Percentiles rank a stretch among this genome's conserved stretches.
Conservation (phyloP, 2,329 filamentous ascomycete genomes). For the Fusarium sp. region DNA sequence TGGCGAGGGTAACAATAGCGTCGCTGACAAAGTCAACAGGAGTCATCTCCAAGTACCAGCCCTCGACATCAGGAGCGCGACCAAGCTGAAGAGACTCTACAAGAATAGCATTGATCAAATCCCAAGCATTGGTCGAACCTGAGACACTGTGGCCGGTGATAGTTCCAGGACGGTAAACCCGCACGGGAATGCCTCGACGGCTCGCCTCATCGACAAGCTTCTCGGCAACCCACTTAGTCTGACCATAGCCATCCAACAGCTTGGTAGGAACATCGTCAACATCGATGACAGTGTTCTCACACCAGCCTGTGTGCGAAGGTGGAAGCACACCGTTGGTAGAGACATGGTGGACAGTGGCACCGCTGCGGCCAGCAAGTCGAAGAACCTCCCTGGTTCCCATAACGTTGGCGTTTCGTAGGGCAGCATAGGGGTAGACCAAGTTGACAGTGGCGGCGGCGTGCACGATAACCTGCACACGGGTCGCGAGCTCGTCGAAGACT, state of each 20-base stretch:
- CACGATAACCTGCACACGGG: constrained; percentile 78
- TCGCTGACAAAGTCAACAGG: constrained; percentile 85
- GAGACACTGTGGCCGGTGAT: constrained; percentile 83
- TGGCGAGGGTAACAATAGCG: constrained; percentile 77
- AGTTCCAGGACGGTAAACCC: constrained; percentile 80
- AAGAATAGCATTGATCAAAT: constrained; percentile 80
- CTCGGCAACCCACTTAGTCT: constrained; percentile 86
- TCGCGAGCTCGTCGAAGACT: constrained; percentile 74
- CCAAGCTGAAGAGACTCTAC: constrained; percentile 83
- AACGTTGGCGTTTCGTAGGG: constrained; percentile 79
- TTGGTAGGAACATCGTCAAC: constrained; percentile 77
- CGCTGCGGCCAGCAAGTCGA: constrained; percentile 74
- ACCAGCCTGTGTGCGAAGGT: constrained; percentile 77
- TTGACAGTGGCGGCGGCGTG: constrained; percentile 85
- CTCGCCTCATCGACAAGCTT: constrained; percentile 78
- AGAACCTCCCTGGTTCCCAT: constrained; percentile 83
- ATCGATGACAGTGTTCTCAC: constrained; percentile 75
- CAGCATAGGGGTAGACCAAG: constrained; percentile 84
- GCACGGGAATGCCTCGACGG: constrained; percentile 76
- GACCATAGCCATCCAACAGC: constrained; percentile 79
- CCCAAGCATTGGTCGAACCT: constrained; percentile 82
- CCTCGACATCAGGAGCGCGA: constrained; percentile 76
- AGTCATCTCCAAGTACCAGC: constrained; percentile 87
- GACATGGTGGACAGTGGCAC: constrained; percentile 81
- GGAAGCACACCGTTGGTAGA: constrained; percentile 86